A percentile compares a stretch with the other conserved stretches of the same genome.
phyloP scores from a whole-genome alignment of 2,329 filamentous ascomycete species.

The Clarireedia hainanense region DNA sequence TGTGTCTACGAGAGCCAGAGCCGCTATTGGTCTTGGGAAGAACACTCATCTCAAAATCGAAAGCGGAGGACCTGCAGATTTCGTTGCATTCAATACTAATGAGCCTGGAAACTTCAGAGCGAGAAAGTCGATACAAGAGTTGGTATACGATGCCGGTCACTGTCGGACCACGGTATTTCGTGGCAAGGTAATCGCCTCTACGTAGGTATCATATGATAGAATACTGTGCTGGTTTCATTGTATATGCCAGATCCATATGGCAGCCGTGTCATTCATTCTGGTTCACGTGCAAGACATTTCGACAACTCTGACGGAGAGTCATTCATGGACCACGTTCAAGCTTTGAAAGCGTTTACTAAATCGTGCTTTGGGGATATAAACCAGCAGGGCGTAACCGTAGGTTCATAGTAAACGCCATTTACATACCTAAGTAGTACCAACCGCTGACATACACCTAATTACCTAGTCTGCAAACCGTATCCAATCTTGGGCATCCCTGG shows the following conservation, averaged over 20 bases:
- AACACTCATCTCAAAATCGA: conserved; percentile 14
- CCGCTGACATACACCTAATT: too few species aligned
- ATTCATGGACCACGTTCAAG: too few species aligned
- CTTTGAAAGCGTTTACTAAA: too few species aligned
- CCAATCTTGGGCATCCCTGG: too few species aligned
- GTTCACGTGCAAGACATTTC: background rate
- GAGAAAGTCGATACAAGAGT: conserved; percentile 22
- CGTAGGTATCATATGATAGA: background rate
- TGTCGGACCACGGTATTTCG: conserved; percentile 22
- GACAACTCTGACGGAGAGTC: too few species aligned
- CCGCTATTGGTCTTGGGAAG: conserved; percentile 22
- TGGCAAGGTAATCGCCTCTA: conserved; percentile 12
- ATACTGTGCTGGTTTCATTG: background rate
- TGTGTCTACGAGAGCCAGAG: conserved; percentile 24
- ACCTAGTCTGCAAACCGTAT: too few species aligned
- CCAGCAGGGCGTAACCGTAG: too few species aligned
- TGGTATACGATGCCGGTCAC: conserved; percentile 25
- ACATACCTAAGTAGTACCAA: too few species aligned
- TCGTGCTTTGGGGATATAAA: too few species aligned
- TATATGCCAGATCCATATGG: background rate
- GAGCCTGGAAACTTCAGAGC: conserved; percentile 16
- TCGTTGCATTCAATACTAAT: conserved; percentile 23
- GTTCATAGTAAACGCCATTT: too few species aligned
- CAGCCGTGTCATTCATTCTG: background rate
- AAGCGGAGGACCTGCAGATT: conserved; percentile 22